Evolutionary conservation across 1,284 basidiomycete genomes (phyloP).

Genomic region (Trichosporon sp.): DNA sequence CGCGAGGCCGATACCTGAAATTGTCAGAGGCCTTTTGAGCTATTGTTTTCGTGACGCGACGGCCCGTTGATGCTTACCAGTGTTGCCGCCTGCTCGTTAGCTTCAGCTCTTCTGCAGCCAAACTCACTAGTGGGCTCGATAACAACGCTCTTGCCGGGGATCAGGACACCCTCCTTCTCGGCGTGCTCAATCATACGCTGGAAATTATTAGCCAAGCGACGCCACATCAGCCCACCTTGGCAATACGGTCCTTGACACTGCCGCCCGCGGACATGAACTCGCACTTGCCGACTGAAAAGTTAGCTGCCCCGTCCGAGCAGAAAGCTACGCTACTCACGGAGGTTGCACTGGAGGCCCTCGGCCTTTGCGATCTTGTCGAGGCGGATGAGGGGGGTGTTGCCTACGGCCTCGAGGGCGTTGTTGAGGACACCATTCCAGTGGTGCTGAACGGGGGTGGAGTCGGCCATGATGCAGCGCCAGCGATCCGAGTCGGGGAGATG

Average conservation of each 20-base stretch:
- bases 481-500: not conserved
- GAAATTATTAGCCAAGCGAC: not conserved
- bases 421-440: constrained; percentile 59
- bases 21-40: constrained; percentile 4
- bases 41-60: not conserved
- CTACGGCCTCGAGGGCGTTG: constrained; percentile 76
- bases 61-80: constrained; percentile 57
- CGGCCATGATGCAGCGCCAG: constrained; percentile 3
- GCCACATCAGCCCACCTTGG: constrained; percentile 55
- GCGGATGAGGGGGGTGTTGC: constrained; percentile 83
- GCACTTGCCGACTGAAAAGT: constrained; percentile 77
- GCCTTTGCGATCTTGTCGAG: constrained; percentile 72
- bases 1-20: constrained; percentile 80
- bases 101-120: no score
- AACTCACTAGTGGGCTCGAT: constrained; percentile 67
- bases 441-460: constrained; percentile 19
- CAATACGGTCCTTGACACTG: constrained; percentile 92
- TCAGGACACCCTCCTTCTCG: constrained; percentile 76
- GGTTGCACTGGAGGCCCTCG: constrained; percentile 80
- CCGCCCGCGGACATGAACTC: constrained; percentile 91
- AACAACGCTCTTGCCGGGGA: constrained; percentile 83
- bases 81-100: constrained; percentile 69
- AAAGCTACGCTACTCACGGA: constrained; percentile 58
- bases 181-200: constrained; percentile 88
- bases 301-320: not conserved